phyloP scores from a whole-genome alignment of 2,329 filamentous ascomycete genomes.

The Aureobasidium leucospermi region DNA sequence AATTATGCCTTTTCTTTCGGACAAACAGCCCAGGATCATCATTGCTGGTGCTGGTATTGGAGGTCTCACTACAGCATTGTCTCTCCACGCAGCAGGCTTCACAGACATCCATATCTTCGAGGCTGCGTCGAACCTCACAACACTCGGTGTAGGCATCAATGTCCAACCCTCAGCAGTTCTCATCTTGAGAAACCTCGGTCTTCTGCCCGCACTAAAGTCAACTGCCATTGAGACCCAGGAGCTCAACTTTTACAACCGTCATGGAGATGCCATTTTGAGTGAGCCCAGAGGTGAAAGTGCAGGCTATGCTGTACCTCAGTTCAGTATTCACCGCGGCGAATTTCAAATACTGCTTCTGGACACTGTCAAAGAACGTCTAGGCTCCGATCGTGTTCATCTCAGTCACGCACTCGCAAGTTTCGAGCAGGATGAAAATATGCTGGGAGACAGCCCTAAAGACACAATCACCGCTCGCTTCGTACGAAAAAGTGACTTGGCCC shows the following conservation, averaged over 20 bases:
- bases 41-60: slow-evolving; percentile 44
- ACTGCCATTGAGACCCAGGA: slow-evolving; percentile 37
- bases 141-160: slow-evolving; percentile 41
- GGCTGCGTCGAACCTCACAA: slow-evolving; percentile 34
- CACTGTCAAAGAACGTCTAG: slow-evolving; percentile 35
- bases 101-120: slow-evolving; percentile 40
- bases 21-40: slow-evolving; percentile 25
- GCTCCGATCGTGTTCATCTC: slow-evolving; percentile 32
- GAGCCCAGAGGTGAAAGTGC: slow-evolving; percentile 36
- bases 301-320: slow-evolving; percentile 38
- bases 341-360: slow-evolving; percentile 39
- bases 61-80: slow-evolving; percentile 49
- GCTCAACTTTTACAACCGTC: slow-evolving; percentile 39
- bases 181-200: slow-evolving; percentile 37
- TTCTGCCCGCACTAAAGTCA: slow-evolving; percentile 33
- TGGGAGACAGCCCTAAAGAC: not conserved
- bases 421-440: slow-evolving; percentile 23
- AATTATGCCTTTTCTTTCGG: slow-evolving; percentile 12
- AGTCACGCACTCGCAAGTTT: slow-evolving; percentile 33
- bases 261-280: slow-evolving; percentile 37
- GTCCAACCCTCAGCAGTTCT: slow-evolving; percentile 40
- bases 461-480: slow-evolving; percentile 34
- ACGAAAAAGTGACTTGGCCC: slow-evolving; percentile 21
- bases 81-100: slow-evolving; percentile 47
- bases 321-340: slow-evolving; percentile 40